Conservation (phyloP, 75 land plant species). For the Pinus albicaulis region DNA sequence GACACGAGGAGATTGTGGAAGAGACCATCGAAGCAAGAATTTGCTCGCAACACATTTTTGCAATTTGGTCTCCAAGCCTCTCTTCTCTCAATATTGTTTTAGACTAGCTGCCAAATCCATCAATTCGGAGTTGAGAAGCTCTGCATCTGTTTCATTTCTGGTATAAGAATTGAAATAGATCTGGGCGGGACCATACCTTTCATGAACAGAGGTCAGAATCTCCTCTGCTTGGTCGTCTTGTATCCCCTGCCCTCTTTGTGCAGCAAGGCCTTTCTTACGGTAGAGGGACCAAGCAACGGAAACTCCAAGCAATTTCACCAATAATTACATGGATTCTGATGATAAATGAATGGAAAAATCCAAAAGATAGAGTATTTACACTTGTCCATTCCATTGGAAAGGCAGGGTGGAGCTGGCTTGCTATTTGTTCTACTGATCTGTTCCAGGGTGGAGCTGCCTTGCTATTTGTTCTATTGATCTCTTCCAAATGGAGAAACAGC, state of each 20-base stretch:
- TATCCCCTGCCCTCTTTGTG: background rate
- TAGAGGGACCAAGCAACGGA: background rate
- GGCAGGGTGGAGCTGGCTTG: slow-evolving; percentile 18
- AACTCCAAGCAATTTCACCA: no score
- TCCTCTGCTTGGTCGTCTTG: background rate
- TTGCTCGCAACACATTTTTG: background rate
- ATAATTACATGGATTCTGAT: no score
- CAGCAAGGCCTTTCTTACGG: background rate
- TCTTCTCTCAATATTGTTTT: background rate
- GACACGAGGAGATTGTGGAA: no score
- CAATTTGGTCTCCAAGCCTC: background rate
- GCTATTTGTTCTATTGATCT: slow-evolving; percentile 16
- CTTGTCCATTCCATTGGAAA: background rate
- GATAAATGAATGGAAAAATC: no score
- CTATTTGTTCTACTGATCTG: no score
- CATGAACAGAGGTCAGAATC: background rate
- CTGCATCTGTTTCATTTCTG: background rate
- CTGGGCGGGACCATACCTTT: background rate
- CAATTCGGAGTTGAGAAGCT: background rate
- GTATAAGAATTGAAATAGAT: slow-evolving; percentile 3
- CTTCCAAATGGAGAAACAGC: slow-evolving; percentile 18
- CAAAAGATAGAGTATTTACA: no score
- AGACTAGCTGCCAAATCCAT: no score
- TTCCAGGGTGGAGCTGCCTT: no score
- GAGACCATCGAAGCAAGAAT: background rate